Evolutionary conservation across 768 basidiomycete genomes (phyloP).

Genomic region (Termitomyces sp.): DNA sequence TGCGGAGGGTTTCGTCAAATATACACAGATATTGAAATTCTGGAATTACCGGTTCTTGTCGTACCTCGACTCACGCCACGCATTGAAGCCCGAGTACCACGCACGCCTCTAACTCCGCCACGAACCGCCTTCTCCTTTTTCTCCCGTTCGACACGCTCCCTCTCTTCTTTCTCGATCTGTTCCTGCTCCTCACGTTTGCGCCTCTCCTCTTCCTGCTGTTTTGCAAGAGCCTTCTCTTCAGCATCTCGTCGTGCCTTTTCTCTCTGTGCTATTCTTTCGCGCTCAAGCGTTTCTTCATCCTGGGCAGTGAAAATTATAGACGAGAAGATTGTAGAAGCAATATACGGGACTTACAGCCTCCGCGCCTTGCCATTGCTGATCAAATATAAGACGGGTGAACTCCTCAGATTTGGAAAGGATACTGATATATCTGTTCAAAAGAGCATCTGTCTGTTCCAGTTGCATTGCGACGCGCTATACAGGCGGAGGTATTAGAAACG

Average conservation of each 20-base stretch:
- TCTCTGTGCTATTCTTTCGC: constrained; percentile 44
- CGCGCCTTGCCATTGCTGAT: constrained; percentile 75
- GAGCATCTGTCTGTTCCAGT: constrained; percentile 66
- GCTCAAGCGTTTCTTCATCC: constrained; percentile 60
- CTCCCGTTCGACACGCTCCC: constrained; percentile 44
- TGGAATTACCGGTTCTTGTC: constrained; percentile 34
- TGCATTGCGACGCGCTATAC: constrained; percentile 63
- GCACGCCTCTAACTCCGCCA: constrained; percentile 67
- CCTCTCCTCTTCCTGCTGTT: constrained; percentile 39
- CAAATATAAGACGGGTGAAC: constrained; percentile 66
- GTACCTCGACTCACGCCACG: constrained; percentile 42
- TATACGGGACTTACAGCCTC: constrained; percentile 51
- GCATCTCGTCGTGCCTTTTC: constrained; percentile 41
- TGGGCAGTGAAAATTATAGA: constrained; percentile 23
- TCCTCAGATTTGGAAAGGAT: constrained; percentile 72
- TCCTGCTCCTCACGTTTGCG: constrained; percentile 50
- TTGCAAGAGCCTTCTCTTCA: constrained; percentile 41
- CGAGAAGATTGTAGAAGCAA: neutral
- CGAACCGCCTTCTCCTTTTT: constrained; percentile 40
- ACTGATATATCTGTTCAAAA: constrained; percentile 73
- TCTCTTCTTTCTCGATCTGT: constrained; percentile 36
- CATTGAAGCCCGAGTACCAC: constrained; percentile 68
- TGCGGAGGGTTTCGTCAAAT: neutral
- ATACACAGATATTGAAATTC: neutral
- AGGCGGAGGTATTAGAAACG: neutral